Conservation (phyloP, 192 early-diverging fungal species). For the Podochytrium sp. region DNA sequence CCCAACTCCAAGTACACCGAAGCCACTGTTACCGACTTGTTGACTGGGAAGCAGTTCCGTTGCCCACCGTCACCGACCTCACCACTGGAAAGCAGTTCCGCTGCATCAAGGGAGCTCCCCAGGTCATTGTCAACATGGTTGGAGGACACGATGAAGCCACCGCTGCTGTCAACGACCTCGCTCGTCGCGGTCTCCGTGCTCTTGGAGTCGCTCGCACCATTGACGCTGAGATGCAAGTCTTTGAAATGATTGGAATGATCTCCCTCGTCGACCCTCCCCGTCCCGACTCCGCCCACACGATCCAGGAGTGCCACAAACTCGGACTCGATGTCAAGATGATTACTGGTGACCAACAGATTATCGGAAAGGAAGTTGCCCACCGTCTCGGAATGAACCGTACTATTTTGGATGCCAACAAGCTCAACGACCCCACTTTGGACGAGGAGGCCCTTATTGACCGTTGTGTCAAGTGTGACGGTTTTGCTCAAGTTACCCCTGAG, state of each 20-base stretch:
- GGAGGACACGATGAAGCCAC: slow-evolving; percentile 76
- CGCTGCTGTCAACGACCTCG: slow-evolving; percentile 81
- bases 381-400: slow-evolving; percentile 88
- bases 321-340: slow-evolving; percentile 94
- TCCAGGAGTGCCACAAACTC: slow-evolving; percentile 75
- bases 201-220: slow-evolving; percentile 89
- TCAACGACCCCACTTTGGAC: slow-evolving; percentile 69
- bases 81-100: slow-evolving; percentile 79
- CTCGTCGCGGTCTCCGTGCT: slow-evolving; percentile 86
- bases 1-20: slow-evolving; percentile 90
- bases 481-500: slow-evolving; percentile 97
- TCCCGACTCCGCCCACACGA: slow-evolving; percentile 86
- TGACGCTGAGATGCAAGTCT: slow-evolving; percentile 65
- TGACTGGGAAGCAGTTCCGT: no score
- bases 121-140: slow-evolving; percentile 80
- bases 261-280: slow-evolving; percentile 90
- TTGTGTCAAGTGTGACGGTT: slow-evolving; percentile 87
- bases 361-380: slow-evolving; percentile 89
- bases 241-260: slow-evolving; percentile 90
- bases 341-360: slow-evolving; percentile 94
- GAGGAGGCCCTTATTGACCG: slow-evolving; percentile 85
- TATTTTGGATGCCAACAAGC: slow-evolving; percentile 82
- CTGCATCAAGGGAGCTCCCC: slow-evolving; percentile 93
- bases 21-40: slow-evolving; percentile 78
- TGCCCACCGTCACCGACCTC: no score